These are phyloP conservation scores for Saccharomycopsis fibuligera DNA, from an alignment of 805 yeast species.

Conservation along the genomic window DNA sequence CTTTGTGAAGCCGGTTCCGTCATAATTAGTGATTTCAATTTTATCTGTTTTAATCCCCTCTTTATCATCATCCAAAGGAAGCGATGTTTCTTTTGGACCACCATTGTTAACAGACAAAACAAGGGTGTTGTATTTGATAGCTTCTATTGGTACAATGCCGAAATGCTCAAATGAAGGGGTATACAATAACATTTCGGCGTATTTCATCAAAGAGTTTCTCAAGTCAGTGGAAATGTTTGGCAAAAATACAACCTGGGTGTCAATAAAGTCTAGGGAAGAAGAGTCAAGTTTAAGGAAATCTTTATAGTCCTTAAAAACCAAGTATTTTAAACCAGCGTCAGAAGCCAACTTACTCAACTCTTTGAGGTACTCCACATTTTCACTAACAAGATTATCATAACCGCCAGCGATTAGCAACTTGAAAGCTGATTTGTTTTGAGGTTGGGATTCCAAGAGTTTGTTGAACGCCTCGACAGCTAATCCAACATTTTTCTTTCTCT, in stretches of 20 bases:
- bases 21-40: slow-evolving; percentile 10
- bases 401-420: slow-evolving; percentile 85
- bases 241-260: slow-evolving; percentile 56
- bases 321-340: slow-evolving; percentile 36
- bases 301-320: slow-evolving; percentile 35
- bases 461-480: slow-evolving; percentile 71
- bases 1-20: slow-evolving; percentile 61
- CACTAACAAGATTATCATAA: slow-evolving; percentile 67
- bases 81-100: slow-evolving; percentile 80
- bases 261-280: slow-evolving; percentile 28
- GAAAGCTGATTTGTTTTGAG: slow-evolving; percentile 26
- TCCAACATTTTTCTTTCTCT: slow-evolving; percentile 73
- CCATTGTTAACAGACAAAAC: slow-evolving; percentile 86
- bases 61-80: slow-evolving; percentile 27
- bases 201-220: slow-evolving; percentile 54
- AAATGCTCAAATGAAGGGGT: slow-evolving; percentile 93
- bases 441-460: slow-evolving; percentile 30
- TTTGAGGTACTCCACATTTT: slow-evolving; percentile 65
- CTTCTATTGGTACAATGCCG: slow-evolving; percentile 96
- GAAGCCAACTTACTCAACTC: slow-evolving; percentile 51
- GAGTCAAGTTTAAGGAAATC: slow-evolving; percentile 21
- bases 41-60: slow-evolving; percentile 22
- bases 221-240: slow-evolving; percentile 70
- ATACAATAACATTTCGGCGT: slow-evolving; percentile 60
- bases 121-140: slow-evolving; percentile 78